Conservation (phyloP, 768 basidiomycete species). For the Lactarius trivialis region DNA sequence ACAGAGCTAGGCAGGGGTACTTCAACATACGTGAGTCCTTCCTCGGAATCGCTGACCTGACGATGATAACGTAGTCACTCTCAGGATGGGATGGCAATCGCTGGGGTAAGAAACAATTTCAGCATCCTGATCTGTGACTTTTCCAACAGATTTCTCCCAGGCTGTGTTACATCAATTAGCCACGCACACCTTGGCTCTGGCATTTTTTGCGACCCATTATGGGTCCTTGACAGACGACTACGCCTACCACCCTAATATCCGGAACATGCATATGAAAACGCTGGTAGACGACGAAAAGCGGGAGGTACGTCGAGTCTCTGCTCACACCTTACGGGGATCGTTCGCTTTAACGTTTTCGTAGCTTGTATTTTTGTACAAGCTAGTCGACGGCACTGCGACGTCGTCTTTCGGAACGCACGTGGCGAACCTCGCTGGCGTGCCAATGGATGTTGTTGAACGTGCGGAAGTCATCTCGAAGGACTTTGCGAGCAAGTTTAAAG, state of each 20-base stretch:
- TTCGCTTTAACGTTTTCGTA: slow-evolving; percentile 29
- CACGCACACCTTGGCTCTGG: slow-evolving; percentile 83
- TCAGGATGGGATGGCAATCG: slow-evolving; percentile 98
- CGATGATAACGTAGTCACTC: slow-evolving; percentile 7
- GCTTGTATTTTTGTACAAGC: slow-evolving; percentile 94
- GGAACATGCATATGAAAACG: slow-evolving; percentile 95
- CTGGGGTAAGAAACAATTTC: slow-evolving; percentile 49
- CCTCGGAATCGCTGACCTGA: neutral
- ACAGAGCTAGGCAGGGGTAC: slow-evolving; percentile 94
- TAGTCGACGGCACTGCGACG: slow-evolving; percentile 78
- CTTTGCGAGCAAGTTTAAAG: slow-evolving; percentile 84
- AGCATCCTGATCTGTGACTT: neutral
- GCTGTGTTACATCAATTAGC: slow-evolving; percentile 93
- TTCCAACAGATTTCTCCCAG: slow-evolving; percentile 30
- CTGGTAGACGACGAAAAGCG: slow-evolving; percentile 88
- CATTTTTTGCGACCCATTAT: slow-evolving; percentile 98
- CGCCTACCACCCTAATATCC: slow-evolving; percentile 83
- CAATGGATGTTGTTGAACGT: slow-evolving; percentile 73
- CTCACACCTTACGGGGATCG: neutral
- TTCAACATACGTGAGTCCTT: slow-evolving; percentile 69
- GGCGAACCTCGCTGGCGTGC: slow-evolving; percentile 91
- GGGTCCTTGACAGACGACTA: slow-evolving; percentile 94
- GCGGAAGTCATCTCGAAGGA: slow-evolving; percentile 83
- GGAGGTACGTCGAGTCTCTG: slow-evolving; percentile 49
- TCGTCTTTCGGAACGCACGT: slow-evolving; percentile 94